Conservation (phyloP, 805 yeast genomes). For the Saturnispora serradocipensis region DNA sequence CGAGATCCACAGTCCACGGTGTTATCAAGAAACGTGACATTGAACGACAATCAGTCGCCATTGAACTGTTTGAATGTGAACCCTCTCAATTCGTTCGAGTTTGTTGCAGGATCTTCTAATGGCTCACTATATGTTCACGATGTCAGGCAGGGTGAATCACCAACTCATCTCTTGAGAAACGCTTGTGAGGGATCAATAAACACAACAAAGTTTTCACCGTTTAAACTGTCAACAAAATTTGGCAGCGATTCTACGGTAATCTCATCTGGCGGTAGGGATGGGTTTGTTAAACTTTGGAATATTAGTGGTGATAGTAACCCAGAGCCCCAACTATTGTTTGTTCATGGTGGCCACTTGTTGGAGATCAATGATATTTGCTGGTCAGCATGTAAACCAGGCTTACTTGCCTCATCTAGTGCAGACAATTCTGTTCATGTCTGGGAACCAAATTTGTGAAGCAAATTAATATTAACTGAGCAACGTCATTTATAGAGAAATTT, state of each 20-base stretch:
- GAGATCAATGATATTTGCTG: constrained; percentile 80
- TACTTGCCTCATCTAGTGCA: constrained; percentile 69
- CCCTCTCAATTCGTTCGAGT: constrained; percentile 41
- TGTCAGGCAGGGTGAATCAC: constrained; percentile 35
- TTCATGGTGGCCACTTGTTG: constrained; percentile 82
- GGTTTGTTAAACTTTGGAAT: constrained; percentile 56
- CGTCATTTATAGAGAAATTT: neutral
- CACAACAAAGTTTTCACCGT: constrained; percentile 66
- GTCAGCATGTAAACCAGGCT: constrained; percentile 64
- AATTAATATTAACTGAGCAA: neutral
- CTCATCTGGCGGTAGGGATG: constrained; percentile 62
- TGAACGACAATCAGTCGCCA: neutral
- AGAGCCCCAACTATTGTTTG: constrained; percentile 36
- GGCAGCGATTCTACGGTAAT: constrained; percentile 19
- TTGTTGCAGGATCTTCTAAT: constrained; percentile 59
- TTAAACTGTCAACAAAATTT: constrained; percentile 30
- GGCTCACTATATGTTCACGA: constrained; percentile 62
- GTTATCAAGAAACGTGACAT: constrained; percentile 12
- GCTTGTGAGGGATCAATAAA: constrained; percentile 51
- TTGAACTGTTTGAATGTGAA: constrained; percentile 55
- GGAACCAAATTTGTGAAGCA: constrained; percentile 41
- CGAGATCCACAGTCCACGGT: constrained; percentile 26
- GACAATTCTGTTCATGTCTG: constrained; percentile 86
- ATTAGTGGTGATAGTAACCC: constrained; percentile 19
- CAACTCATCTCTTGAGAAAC: constrained; percentile 20